A percentile compares a stretch with the other conserved stretches of the same genome.
These are phyloP conservation scores for Chaetothyriales sp. DNA, from an alignment of 2,329 filamentous ascomycete genomes.

Conservation along the genomic window DNA sequence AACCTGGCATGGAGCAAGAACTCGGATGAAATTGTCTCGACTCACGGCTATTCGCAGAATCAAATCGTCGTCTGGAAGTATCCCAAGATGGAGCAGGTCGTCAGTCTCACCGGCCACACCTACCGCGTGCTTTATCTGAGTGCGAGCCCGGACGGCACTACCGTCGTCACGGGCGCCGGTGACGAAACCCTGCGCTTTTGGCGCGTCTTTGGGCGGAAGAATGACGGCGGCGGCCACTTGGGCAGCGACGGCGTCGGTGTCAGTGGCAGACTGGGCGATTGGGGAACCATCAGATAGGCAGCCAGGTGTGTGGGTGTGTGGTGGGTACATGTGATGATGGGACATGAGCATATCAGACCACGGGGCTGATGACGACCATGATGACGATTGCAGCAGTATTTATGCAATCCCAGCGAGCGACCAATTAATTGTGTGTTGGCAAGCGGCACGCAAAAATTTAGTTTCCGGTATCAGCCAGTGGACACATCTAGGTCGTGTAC, in stretches of 20 bases:
- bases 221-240: constrained; percentile 47
- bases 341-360: neutral
- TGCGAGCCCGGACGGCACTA: constrained; percentile 91
- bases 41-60: constrained; percentile 94
- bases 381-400: neutral
- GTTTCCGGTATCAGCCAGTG: neutral
- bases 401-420: neutral
- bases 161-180: constrained; percentile 87
- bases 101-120: constrained; percentile 87
- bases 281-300: constrained; percentile 60
- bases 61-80: constrained; percentile 99
- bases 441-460: neutral
- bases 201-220: constrained; percentile 81
- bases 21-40: constrained; percentile 92
- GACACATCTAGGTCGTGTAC: neutral
- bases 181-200: constrained; percentile 95
- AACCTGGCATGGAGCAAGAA: constrained; percentile 96
- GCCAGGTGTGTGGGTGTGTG: too few species aligned
- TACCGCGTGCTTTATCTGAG: constrained; percentile 91
- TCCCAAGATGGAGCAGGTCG: constrained; percentile 93
- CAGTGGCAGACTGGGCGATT: constrained; percentile 52
- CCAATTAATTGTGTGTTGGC: neutral
- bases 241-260: constrained; percentile 17
- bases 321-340: neutral
- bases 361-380: neutral